These are phyloP conservation scores for Skeletonema potamos DNA, from an alignment of 108 stramenopile genomes.

Conservation along the genomic window DNA sequence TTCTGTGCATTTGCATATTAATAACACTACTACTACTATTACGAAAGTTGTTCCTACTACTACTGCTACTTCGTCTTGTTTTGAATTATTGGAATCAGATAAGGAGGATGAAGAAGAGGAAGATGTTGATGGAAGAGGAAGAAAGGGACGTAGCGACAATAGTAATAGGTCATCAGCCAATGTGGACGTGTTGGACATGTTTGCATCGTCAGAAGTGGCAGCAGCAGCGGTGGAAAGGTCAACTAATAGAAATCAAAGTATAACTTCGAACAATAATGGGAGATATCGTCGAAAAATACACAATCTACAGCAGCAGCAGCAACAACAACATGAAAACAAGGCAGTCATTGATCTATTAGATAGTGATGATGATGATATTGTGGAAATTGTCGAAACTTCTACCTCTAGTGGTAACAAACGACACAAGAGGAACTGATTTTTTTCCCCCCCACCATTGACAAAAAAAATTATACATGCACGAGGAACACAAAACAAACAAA, in stretches of 20 bases:
- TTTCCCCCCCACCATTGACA: no score
- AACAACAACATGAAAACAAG: constrained; percentile 3
- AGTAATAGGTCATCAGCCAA: no score
- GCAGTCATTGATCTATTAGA: constrained; percentile 43
- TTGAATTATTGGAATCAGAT: background rate
- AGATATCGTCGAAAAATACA: background rate
- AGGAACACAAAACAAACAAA: background rate
- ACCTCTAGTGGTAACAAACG: constrained; percentile 2
- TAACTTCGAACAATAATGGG: background rate
- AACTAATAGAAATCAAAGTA: background rate
- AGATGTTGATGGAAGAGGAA: no score
- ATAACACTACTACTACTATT: no score
- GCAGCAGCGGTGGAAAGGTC: constrained; percentile 3
- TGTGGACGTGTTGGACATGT: no score
- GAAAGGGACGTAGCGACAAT: no score
- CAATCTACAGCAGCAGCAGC: no score
- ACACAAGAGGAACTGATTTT: constrained; percentile 10
- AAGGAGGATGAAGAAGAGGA: constrained; percentile 3
- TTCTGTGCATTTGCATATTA: constrained; percentile 43
- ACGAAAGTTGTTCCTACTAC: no score
- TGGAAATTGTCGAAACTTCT: constrained; percentile 16
- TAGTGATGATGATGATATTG: constrained; percentile 35
- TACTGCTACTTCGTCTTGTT: no score
- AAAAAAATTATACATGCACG: background rate
- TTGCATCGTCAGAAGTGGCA: background rate